These are phyloP conservation scores for Exophiala oligosperma DNA, from an alignment of 2,329 filamentous ascomycete species.

Conservation along the genomic window DNA sequence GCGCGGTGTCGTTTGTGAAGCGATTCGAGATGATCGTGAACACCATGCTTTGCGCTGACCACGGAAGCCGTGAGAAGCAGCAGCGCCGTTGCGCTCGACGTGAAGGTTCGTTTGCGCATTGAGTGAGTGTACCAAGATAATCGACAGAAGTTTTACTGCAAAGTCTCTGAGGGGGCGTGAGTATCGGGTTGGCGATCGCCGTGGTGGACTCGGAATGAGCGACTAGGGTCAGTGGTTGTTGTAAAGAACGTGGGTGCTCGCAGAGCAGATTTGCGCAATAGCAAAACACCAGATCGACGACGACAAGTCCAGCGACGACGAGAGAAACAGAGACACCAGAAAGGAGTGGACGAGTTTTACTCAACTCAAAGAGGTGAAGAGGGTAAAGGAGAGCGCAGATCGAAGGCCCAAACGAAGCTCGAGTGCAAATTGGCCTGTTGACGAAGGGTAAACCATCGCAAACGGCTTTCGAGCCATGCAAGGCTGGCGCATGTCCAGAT, in stretches of 20 bases:
- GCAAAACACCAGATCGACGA: slow-evolving; percentile 12
- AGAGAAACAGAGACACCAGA: not conserved
- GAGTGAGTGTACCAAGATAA: not conserved
- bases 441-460: slow-evolving; percentile 8
- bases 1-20: slow-evolving; percentile 36
- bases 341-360: not conserved
- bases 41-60: slow-evolving; percentile 29
- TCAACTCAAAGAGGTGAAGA: not conserved
- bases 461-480: slow-evolving; percentile 22
- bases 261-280: slow-evolving; percentile 20
- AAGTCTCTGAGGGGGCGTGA: slow-evolving; percentile 2
- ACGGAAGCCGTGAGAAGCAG: slow-evolving; percentile 39
- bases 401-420: slow-evolving; percentile 2
- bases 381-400: slow-evolving; percentile 21
- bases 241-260: slow-evolving; percentile 29
- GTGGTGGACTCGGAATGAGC: slow-evolving; percentile 20
- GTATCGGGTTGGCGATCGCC: slow-evolving; percentile 8
- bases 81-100: slow-evolving; percentile 37
- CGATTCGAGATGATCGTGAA: slow-evolving; percentile 36
- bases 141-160: slow-evolving; percentile 4
- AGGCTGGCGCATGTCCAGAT: slow-evolving; percentile 22
- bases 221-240: slow-evolving; percentile 27
- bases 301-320: slow-evolving; percentile 20
- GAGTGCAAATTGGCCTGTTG: slow-evolving; percentile 22
- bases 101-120: slow-evolving; percentile 30